Conservation (phyloP, 352 stramenopile genomes). For the Phytophthora uliginosa region DNA sequence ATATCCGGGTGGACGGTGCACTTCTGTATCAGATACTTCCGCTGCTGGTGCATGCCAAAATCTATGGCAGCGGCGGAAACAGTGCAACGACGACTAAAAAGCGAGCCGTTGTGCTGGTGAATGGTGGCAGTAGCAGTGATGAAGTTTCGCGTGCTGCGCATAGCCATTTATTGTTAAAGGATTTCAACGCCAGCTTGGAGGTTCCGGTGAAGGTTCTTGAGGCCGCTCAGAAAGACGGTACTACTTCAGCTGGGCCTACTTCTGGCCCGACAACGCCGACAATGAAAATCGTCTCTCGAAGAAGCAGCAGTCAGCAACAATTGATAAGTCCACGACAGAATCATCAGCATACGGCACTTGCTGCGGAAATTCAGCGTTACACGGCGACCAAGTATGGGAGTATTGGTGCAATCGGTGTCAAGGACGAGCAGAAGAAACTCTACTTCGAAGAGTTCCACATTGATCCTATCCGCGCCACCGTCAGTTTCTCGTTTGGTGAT, state of each 20-base stretch:
- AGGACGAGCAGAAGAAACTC: slow-evolving; percentile 82
- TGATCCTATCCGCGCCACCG: slow-evolving; percentile 80
- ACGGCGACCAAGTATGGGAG: slow-evolving; percentile 37
- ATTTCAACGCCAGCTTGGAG: slow-evolving; percentile 81
- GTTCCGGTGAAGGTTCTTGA: slow-evolving; percentile 81
- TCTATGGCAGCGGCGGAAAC: slow-evolving; percentile 39
- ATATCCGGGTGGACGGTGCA: slow-evolving; percentile 85
- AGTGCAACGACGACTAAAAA: slow-evolving; percentile 26
- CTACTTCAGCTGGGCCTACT: slow-evolving; percentile 48
- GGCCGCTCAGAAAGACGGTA: slow-evolving; percentile 70
- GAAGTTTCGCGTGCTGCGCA: slow-evolving; percentile 49
- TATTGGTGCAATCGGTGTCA: slow-evolving; percentile 45
- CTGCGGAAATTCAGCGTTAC: slow-evolving; percentile 49
- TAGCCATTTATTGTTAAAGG: slow-evolving; percentile 65
- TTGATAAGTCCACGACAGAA: slow-evolving; percentile 24
- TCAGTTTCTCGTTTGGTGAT: slow-evolving; percentile 89
- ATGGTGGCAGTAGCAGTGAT: slow-evolving; percentile 35
- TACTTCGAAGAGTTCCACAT: slow-evolving; percentile 94
- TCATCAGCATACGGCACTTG: slow-evolving; percentile 41
- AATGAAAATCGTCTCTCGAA: slow-evolving; percentile 38
- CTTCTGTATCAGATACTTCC: slow-evolving; percentile 83
- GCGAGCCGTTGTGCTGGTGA: slow-evolving; percentile 33
- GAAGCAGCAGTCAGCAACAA: slow-evolving; percentile 31
- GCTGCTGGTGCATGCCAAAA: slow-evolving; percentile 66
- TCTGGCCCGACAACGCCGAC: slow-evolving; percentile 44